These are phyloP conservation scores for Alternaria ethzedia DNA, from an alignment of 2,329 filamentous ascomycete genomes.

Conservation along the genomic window DNA sequence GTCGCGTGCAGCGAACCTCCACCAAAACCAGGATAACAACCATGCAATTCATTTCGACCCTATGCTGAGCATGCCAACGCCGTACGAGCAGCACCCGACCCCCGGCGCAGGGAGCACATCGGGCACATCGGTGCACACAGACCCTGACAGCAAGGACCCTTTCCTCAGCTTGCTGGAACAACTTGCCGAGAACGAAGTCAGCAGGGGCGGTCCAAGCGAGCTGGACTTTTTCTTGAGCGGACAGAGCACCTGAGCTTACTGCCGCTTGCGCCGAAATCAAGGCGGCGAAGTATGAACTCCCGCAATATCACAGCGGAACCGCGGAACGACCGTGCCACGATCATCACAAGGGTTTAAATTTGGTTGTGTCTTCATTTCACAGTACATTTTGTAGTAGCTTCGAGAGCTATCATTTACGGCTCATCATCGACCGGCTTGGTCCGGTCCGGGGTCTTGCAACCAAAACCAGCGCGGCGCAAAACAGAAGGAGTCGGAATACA, in stretches of 20 bases:
- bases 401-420: constrained; percentile 14
- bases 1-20: constrained; percentile 26
- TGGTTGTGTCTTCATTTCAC: constrained; percentile 10
- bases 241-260: constrained; percentile 31
- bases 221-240: constrained; percentile 75
- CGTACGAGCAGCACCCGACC: constrained; percentile 53
- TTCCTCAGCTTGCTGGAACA: constrained; percentile 82
- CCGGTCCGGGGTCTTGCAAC: neutral
- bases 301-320: constrained; percentile 2
- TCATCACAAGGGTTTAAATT: neutral
- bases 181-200: constrained; percentile 79
- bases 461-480: constrained; percentile 19
- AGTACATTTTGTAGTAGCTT: constrained; percentile 18
- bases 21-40: constrained; percentile 22
- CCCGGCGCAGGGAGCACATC: constrained; percentile 53
- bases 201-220: constrained; percentile 71
- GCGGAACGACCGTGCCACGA: constrained; percentile 1
- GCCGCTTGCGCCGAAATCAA: constrained; percentile 3
- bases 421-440: constrained; percentile 2
- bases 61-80: constrained; percentile 51
- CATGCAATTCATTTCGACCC: constrained; percentile 39
- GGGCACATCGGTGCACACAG: constrained; percentile 49
- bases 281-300: neutral
- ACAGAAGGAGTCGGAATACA: neutral
- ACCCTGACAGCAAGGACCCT: constrained; percentile 72